Percentiles rank a stretch among this genome's conserved stretches.
Conservation (phyloP, 805 yeast genomes). For the Wickerhamiella allomyrinae region DNA sequence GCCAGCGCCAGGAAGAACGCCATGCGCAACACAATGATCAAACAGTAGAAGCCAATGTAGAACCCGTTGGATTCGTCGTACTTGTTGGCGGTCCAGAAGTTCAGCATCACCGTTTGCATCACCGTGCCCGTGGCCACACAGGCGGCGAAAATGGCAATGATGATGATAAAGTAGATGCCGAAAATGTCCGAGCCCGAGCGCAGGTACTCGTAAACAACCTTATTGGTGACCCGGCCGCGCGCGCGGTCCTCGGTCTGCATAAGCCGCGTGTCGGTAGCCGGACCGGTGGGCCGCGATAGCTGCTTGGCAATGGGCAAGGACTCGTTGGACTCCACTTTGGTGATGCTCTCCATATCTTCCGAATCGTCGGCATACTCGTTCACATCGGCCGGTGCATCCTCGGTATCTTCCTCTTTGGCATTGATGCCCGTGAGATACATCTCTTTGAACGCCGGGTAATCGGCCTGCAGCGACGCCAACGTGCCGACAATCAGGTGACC, state of each 20-base stretch:
- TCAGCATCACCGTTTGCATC: constrained; percentile 32
- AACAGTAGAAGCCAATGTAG: constrained; percentile 55
- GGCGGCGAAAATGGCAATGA: constrained; percentile 9
- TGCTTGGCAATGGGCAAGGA: constrained; percentile 6
- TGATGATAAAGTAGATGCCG: constrained; percentile 19
- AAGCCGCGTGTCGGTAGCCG: constrained; percentile 15
- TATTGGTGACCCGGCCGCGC: constrained; percentile 20
- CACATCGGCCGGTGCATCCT: constrained; percentile 13
- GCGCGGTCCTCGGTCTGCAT: constrained; percentile 23
- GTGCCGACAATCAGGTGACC: constrained; percentile 50
- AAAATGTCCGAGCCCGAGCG: constrained; percentile 27
- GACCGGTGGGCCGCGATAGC: constrained; percentile 6
- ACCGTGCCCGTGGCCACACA: constrained; percentile 37
- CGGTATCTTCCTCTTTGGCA: constrained; percentile 4
- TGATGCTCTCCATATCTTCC: constrained; percentile 5
- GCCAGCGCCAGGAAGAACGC: constrained; percentile 23
- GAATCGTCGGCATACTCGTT: constrained; percentile 11
- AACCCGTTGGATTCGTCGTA: constrained; percentile 38
- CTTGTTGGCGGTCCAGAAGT: constrained; percentile 59
- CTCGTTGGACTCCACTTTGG: background rate
- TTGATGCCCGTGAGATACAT: constrained; percentile 1
- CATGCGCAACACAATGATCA: constrained; percentile 39
- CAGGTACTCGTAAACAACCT: constrained; percentile 41
- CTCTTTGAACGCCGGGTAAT: constrained; percentile 5
- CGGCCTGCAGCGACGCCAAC: constrained; percentile 33